phyloP scores from a whole-genome alignment of 116 monocot species.

The Cymodocea nodosa region DNA sequence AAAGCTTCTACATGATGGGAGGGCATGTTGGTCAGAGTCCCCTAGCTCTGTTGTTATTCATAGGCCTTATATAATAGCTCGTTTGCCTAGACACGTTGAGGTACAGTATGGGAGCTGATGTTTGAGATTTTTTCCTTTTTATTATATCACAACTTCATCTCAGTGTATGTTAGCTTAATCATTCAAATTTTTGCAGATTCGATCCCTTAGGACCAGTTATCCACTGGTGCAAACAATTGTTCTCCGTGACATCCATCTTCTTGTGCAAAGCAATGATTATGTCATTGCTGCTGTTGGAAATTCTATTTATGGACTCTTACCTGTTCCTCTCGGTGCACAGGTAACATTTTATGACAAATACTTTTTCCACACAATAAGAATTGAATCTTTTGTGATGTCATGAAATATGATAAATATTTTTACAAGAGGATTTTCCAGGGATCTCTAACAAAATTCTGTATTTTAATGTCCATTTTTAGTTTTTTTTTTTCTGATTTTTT shows the following conservation, averaged over 20 bases:
- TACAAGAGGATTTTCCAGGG: too few species aligned
- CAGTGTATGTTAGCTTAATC: neutral
- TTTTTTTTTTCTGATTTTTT: too few species aligned
- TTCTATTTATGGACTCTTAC: slow-evolving; percentile 75
- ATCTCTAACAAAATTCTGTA: too few species aligned
- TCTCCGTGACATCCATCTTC: slow-evolving; percentile 72
- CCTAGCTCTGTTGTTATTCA: slow-evolving; percentile 75
- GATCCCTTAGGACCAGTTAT: slow-evolving; percentile 82
- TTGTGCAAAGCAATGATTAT: slow-evolving; percentile 60
- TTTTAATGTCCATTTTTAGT: too few species aligned
- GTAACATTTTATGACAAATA: slow-evolving; percentile 10
- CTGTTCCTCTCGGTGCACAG: slow-evolving; percentile 97
- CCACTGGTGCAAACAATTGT: slow-evolving; percentile 84
- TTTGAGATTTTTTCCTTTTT: slow-evolving; percentile 5
- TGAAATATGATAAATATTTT: too few species aligned
- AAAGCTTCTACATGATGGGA: slow-evolving; percentile 93
- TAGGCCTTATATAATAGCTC: slow-evolving; percentile 76
- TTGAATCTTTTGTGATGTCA: neutral
- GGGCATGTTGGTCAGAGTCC: slow-evolving; percentile 88
- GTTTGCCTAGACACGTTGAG: slow-evolving; percentile 75
- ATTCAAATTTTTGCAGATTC: slow-evolving; percentile 52
- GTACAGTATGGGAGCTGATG: slow-evolving; percentile 14
- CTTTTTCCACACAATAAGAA: neutral
- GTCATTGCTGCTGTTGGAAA: slow-evolving; percentile 61
- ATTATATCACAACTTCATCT: neutral